phyloP scores from a whole-genome alignment of 1,139 yeast genomes.

The Eremothecium coryli region DNA sequence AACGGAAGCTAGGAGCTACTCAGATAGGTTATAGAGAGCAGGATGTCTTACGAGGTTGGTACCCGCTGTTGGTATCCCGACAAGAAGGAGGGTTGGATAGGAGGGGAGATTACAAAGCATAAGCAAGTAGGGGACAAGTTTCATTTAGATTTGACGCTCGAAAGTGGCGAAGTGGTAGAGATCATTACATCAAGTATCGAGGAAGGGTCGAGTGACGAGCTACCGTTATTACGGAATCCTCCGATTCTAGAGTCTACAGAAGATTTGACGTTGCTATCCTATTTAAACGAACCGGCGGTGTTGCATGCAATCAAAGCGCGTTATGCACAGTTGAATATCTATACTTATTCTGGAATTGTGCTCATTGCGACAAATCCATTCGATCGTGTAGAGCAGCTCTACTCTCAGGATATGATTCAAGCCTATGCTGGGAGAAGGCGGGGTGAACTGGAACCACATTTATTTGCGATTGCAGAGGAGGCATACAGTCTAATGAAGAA shows the following conservation, averaged over 20 bases:
- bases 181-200: slow-evolving; percentile 43
- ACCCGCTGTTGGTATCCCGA: slow-evolving; percentile 93
- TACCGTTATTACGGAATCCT: slow-evolving; percentile 86
- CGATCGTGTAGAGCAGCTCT: slow-evolving; percentile 81
- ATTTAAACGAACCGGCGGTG: slow-evolving; percentile 93
- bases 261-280: slow-evolving; percentile 84
- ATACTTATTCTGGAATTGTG: slow-evolving; percentile 95
- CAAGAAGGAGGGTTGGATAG: slow-evolving; percentile 82
- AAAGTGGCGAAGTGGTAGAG: slow-evolving; percentile 48
- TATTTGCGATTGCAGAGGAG: slow-evolving; percentile 96
- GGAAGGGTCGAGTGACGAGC: slow-evolving; percentile 22
- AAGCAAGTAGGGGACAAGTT: slow-evolving; percentile 45
- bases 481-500: slow-evolving; percentile 94
- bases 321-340: slow-evolving; percentile 79
- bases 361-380: slow-evolving; percentile 95
- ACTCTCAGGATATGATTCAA: slow-evolving; percentile 85
- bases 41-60: slow-evolving; percentile 31
- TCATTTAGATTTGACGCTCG: slow-evolving; percentile 52
- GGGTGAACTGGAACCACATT: slow-evolving; percentile 93
- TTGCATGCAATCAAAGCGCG: slow-evolving; percentile 87
- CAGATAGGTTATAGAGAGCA: too few relatives aligned
- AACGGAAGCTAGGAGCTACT: too few relatives aligned
- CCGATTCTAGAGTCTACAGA: slow-evolving; percentile 91
- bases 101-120: slow-evolving; percentile 63
- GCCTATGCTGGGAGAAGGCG: slow-evolving; percentile 88